Evolutionary conservation across 768 basidiomycete species (phyloP).

Genomic region (Boletus huronensis): DNA sequence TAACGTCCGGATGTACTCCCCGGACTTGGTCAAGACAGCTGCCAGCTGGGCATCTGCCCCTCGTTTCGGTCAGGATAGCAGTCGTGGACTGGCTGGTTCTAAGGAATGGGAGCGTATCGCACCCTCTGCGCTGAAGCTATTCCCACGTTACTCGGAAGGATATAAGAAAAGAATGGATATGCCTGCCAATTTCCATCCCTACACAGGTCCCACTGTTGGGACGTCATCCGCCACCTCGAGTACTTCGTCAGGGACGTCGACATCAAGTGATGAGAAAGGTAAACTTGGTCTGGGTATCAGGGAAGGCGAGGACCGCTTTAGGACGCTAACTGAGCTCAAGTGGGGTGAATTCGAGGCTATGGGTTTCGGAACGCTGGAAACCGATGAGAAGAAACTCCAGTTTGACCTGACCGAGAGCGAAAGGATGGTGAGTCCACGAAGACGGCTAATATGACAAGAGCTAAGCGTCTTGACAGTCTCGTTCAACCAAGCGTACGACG

Average conservation of each 20-base stretch:
- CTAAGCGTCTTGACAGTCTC: conserved; percentile 44
- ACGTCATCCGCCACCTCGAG: conserved; percentile 44
- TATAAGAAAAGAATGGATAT: conserved; percentile 79
- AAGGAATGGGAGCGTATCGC: conserved; percentile 79
- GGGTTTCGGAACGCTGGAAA: conserved; percentile 63
- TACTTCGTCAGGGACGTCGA: conserved; percentile 35
- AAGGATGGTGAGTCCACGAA: conserved; percentile 43
- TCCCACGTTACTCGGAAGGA: conserved; percentile 68
- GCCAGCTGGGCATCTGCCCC: conserved; percentile 45
- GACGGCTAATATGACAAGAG: background rate
- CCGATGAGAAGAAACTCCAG: conserved; percentile 68
- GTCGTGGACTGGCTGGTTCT: conserved; percentile 46
- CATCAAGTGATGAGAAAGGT: conserved; percentile 30
- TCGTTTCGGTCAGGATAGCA: conserved; percentile 18
- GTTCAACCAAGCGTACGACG: conserved; percentile 71
- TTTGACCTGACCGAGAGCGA: conserved; percentile 94
- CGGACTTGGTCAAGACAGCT: conserved; percentile 72
- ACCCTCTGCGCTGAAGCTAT: conserved; percentile 54
- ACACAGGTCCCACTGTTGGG: conserved; percentile 27
- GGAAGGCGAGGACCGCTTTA: conserved; percentile 66
- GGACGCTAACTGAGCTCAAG: conserved; percentile 77
- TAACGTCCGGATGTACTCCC: conserved; percentile 83
- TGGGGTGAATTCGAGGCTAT: conserved; percentile 90
- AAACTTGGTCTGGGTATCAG: conserved; percentile 34
- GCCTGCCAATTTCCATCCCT: conserved; percentile 55